Percentiles rank a stretch among this genome's conserved stretches.
Evolutionary conservation across 2,329 filamentous ascomycete species (phyloP).

Genomic region (Dissoconium aciculare): DNA sequence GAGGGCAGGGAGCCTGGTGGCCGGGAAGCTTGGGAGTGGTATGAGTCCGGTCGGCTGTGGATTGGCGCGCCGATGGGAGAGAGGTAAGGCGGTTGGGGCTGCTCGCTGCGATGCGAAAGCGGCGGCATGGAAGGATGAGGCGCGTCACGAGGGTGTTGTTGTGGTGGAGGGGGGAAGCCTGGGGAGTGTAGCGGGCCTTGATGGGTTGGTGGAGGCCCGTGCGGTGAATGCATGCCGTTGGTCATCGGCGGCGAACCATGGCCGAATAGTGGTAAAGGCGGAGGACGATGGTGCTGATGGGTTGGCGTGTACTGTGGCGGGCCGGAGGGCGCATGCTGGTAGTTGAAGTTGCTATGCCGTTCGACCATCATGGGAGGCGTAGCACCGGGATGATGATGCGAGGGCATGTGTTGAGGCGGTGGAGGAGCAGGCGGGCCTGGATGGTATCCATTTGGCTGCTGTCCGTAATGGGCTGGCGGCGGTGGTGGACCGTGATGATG

Average conservation of each 20-base stretch:
- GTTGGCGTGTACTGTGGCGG: slow-evolving; percentile 3
- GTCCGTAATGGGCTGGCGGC: slow-evolving; percentile 12
- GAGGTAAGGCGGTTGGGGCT: background rate
- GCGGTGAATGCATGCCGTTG: slow-evolving; percentile 28
- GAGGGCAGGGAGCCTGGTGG: background rate
- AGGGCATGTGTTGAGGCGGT: too few species aligned
- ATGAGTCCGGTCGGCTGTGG: background rate
- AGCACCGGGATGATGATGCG: background rate
- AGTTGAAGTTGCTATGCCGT: slow-evolving; percentile 13
- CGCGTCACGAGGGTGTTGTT: slow-evolving; percentile 10
- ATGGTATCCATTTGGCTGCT: slow-evolving; percentile 16
- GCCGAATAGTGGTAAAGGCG: background rate
- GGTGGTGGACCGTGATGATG: slow-evolving; percentile 9
- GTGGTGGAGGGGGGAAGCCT: slow-evolving; percentile 15
- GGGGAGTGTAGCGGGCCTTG: slow-evolving; percentile 21
- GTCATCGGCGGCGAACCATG: slow-evolving; percentile 7
- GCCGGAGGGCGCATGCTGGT: slow-evolving; percentile 10
- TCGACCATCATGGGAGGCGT: slow-evolving; percentile 12
- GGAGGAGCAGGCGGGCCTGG: slow-evolving; percentile 6
- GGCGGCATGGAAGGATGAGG: slow-evolving; percentile 6
- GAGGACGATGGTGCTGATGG: background rate
- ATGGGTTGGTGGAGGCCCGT: slow-evolving; percentile 10
- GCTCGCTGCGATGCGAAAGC: slow-evolving; percentile 4
- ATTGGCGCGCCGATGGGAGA: background rate
- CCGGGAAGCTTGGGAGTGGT: background rate